These are phyloP conservation scores for Oryza longistaminata DNA, from an alignment of 176 grass and related monocot genomes.

Conservation along the genomic window DNA sequence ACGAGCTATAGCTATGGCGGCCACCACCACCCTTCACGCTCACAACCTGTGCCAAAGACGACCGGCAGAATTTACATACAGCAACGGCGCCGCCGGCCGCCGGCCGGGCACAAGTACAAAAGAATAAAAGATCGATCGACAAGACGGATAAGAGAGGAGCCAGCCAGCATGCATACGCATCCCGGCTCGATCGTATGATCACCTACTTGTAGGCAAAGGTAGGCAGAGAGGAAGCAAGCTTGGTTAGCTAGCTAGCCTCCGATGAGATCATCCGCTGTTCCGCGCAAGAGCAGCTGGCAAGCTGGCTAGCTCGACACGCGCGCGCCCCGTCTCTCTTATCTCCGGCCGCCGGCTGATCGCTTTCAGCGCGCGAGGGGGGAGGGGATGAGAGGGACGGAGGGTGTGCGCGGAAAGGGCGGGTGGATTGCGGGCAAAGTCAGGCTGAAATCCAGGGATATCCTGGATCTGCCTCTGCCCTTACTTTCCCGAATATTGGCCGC, in stretches of 20 bases:
- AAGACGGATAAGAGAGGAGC: neutral
- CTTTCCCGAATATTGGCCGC: slow-evolving; percentile 55
- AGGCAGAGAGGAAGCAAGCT: too few relatives aligned
- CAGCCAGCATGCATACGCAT: neutral
- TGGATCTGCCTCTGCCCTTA: slow-evolving; percentile 50
- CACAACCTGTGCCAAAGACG: neutral
- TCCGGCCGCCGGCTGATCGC: slow-evolving; percentile 1
- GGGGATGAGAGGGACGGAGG: slow-evolving; percentile 28
- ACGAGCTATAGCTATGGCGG: neutral
- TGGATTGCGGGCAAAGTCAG: slow-evolving; percentile 96
- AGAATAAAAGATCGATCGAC: neutral
- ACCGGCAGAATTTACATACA: neutral
- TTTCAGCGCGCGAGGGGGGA: slow-evolving; percentile 43
- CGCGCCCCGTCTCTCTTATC: neutral
- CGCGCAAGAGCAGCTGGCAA: neutral
- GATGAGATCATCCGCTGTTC: neutral
- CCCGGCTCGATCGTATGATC: neutral
- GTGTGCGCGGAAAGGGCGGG: slow-evolving; percentile 53
- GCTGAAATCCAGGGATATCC: slow-evolving; percentile 60
- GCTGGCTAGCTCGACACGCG: slow-evolving; percentile 13
- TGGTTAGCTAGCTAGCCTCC: neutral
- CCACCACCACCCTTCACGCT: neutral
- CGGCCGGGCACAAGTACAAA: neutral
- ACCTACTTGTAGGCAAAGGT: neutral
- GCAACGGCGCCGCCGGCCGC: neutral